A percentile compares a stretch with the other conserved stretches of the same genome.
These are phyloP conservation scores for Penicillium decumbens DNA, from an alignment of 2,329 filamentous ascomycete genomes.

Conservation along the genomic window DNA sequence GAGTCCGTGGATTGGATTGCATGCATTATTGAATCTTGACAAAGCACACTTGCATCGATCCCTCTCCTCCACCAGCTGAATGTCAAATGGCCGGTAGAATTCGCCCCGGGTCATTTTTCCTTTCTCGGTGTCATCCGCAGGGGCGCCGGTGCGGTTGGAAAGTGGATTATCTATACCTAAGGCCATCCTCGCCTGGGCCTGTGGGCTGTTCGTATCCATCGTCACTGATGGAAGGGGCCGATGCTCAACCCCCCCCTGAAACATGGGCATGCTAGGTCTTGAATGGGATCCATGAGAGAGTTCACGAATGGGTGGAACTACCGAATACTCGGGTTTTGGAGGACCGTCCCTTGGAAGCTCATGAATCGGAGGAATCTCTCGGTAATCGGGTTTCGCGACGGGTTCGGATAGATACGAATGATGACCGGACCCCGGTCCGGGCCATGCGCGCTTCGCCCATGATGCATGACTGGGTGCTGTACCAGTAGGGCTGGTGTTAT, in stretches of 20 bases:
- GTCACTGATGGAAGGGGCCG: conserved; percentile 32
- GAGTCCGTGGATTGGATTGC: conserved; percentile 67
- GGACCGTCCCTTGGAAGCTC: conserved; percentile 38
- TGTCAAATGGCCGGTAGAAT: conserved; percentile 73
- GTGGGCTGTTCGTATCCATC: conserved; percentile 40
- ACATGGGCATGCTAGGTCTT: conserved; percentile 36
- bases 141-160: conserved; percentile 33
- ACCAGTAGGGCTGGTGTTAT: conserved; percentile 40
- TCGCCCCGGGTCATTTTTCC: conserved; percentile 82
- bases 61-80: conserved; percentile 75
- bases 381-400: conserved; percentile 37
- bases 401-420: conserved; percentile 37
- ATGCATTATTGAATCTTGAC: conserved; percentile 81
- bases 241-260: conserved; percentile 36
- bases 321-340: conserved; percentile 39
- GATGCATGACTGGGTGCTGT: conserved; percentile 31
- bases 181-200: conserved; percentile 43
- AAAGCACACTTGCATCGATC: conserved; percentile 76
- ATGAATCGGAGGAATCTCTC: conserved; percentile 40
- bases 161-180: conserved; percentile 41
- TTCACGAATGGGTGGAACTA: conserved; percentile 41
- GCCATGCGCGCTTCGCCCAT: conserved; percentile 36
- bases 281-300: conserved; percentile 34
- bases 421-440: conserved; percentile 37
- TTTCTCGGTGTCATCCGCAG: conserved; percentile 63